A percentile compares a stretch with the other conserved stretches of the same genome.
These are phyloP conservation scores for Yamadazyma trypodendri DNA, from an alignment of 1,139 yeast genomes.

Conservation along the genomic window DNA sequence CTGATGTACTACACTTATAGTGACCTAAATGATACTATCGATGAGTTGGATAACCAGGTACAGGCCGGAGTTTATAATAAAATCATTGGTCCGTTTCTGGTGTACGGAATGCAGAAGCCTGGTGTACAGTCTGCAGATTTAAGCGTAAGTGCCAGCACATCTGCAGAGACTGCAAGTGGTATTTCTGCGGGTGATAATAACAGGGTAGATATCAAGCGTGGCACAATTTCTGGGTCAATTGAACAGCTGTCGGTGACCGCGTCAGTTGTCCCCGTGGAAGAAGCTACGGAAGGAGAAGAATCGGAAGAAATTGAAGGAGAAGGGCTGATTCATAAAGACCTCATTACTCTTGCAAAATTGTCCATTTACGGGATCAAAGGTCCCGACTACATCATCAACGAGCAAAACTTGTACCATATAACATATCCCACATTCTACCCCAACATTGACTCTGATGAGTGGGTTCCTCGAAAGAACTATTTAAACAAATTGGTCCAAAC, in stretches of 20 bases:
- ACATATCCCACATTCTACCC: conserved; percentile 48
- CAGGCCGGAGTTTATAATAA: conserved; percentile 7
- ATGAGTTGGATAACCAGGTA: conserved; percentile 25
- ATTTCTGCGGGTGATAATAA: too few relatives aligned
- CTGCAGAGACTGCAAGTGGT: too few relatives aligned
- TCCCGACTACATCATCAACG: conserved; percentile 33
- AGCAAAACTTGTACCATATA: conserved; percentile 48
- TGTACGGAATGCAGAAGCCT: too few relatives aligned
- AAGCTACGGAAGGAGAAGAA: neutral
- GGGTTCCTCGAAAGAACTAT: conserved; percentile 30
- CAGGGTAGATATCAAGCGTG: too few relatives aligned
- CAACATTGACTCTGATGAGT: conserved; percentile 44
- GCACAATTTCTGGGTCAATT: too few relatives aligned
- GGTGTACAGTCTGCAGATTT: too few relatives aligned
- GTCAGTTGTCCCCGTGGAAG: neutral
- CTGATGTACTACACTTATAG: conserved; percentile 34
- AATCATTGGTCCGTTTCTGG: conserved; percentile 35
- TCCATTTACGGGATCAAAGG: conserved; percentile 47
- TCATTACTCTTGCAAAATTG: conserved; percentile 38
- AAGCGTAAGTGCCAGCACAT: too few relatives aligned
- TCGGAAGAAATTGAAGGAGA: neutral
- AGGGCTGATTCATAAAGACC: conserved; percentile 35
- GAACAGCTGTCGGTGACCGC: too few relatives aligned
- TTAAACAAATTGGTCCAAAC: conserved; percentile 12
- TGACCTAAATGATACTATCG: conserved; percentile 27